A percentile compares a stretch with the other conserved stretches of the same genome.
phyloP scores from a whole-genome alignment of 2,329 filamentous ascomycete genomes.

The Myriosclerotinia duriaeana region DNA sequence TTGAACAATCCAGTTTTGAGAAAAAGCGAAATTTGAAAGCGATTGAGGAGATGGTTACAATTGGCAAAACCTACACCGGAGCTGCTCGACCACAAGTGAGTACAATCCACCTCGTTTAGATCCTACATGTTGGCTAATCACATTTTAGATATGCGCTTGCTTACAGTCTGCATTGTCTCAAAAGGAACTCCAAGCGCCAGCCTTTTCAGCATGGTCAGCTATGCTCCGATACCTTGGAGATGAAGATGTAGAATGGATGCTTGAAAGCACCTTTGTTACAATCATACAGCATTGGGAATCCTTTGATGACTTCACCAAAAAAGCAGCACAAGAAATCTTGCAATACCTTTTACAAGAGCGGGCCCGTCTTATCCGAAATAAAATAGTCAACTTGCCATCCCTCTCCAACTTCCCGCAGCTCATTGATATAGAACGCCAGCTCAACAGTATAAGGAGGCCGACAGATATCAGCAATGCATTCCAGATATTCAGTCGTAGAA shows the following conservation, averaged over 20 bases:
- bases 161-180: conserved; percentile 79
- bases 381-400: conserved; percentile 75
- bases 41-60: conserved; percentile 81
- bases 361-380: conserved; percentile 56
- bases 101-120: conserved; percentile 38
- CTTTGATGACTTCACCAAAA: conserved; percentile 61
- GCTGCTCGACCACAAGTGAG: conserved; percentile 87
- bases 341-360: conserved; percentile 43
- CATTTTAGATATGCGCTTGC: conserved; percentile 77
- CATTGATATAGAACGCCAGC: conserved; percentile 62
- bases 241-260: conserved; percentile 73
- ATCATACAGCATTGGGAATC: conserved; percentile 76
- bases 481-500: conserved; percentile 68
- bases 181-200: conserved; percentile 70
- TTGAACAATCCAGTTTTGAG: conserved; percentile 60
- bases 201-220: conserved; percentile 80
- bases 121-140: not conserved
- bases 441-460: conserved; percentile 63
- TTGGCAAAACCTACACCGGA: conserved; percentile 71
- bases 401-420: conserved; percentile 69
- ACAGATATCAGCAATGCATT: conserved; percentile 67
- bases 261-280: conserved; percentile 88
- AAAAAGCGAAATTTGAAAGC: conserved; percentile 76
- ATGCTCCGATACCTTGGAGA: conserved; percentile 74
- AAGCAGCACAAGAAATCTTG: conserved; percentile 62